Conservation (phyloP, 371 early-diverging fungal genomes). For the Entomophthora muscae region DNA sequence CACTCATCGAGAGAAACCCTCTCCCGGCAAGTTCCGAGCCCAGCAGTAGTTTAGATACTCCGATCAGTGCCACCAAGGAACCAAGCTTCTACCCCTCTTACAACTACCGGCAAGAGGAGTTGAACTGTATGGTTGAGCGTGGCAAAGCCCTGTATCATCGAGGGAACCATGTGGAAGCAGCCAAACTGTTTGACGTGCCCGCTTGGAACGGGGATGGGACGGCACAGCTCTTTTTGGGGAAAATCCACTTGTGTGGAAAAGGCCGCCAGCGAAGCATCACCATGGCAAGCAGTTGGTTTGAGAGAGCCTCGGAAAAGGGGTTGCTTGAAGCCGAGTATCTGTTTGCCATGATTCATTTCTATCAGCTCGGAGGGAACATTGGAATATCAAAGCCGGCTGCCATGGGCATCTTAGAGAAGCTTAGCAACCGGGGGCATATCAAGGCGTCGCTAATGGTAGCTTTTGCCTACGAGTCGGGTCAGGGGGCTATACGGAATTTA, state of each 20-base stretch:
- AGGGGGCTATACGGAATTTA: conserved; percentile 35
- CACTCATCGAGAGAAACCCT: neutral
- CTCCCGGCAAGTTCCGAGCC: neutral
- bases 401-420: neutral
- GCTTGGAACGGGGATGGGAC: neutral
- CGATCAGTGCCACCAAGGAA: neutral
- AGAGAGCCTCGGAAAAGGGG: conserved; percentile 17
- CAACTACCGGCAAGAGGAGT: neutral
- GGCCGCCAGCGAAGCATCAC: neutral
- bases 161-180: neutral
- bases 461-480: conserved; percentile 14
- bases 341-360: conserved; percentile 17
- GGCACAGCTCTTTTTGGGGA: neutral
- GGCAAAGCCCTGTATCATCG: neutral
- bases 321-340: conserved; percentile 21
- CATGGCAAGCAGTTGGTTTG: neutral
- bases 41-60: neutral
- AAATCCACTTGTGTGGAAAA: neutral
- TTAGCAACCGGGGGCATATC: neutral
- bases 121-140: neutral
- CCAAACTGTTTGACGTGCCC: neutral
- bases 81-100: neutral
- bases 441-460: conserved; percentile 31
- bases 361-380: neutral
- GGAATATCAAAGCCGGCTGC: neutral